These are phyloP conservation scores for Calocera cornea DNA, from an alignment of 768 basidiomycete genomes.

Conservation along the genomic window DNA sequence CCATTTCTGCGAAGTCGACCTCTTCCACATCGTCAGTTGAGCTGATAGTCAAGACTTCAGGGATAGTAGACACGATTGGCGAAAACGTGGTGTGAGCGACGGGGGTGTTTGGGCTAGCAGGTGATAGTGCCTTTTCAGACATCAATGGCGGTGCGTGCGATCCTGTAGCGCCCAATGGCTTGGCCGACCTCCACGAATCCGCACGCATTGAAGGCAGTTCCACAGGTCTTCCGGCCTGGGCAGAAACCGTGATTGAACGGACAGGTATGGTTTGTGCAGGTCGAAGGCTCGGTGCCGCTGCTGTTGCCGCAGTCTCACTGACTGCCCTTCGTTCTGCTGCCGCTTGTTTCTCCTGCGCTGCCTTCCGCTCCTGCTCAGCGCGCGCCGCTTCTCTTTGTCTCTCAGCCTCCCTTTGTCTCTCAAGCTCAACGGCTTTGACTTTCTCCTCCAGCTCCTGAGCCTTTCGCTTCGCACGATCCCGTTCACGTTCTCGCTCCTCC, in stretches of 20 bases:
- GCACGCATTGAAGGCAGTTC: conserved; percentile 21
- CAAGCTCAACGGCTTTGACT: conserved; percentile 42
- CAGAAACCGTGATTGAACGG: conserved; percentile 15
- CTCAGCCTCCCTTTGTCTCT: conserved; percentile 42
- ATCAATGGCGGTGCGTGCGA: neutral
- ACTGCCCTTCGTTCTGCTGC: conserved; percentile 16
- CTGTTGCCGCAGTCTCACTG: conserved; percentile 1
- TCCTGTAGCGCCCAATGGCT: neutral
- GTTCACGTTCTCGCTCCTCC: conserved; percentile 62
- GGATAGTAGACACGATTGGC: conserved; percentile 25
- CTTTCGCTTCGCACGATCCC: conserved; percentile 68
- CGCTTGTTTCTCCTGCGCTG: conserved; percentile 40
- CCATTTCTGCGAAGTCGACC: conserved; percentile 70
- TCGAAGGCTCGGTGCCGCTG: conserved; percentile 25
- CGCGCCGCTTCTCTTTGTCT: conserved; percentile 31
- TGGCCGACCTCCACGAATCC: conserved; percentile 47
- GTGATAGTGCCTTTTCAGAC: neutral
- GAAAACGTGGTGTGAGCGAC: conserved; percentile 17
- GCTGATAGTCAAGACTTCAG: conserved; percentile 31
- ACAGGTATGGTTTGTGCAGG: conserved; percentile 21
- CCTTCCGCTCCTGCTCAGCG: conserved; percentile 18
- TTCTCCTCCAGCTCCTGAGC: conserved; percentile 27
- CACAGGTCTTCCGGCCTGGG: conserved; percentile 20
- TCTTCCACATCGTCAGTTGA: conserved; percentile 55
- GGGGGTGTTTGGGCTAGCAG: conserved; percentile 12